Conservation (phyloP, 352 stramenopile genomes). For the Elongisporangium senticosum region DNA sequence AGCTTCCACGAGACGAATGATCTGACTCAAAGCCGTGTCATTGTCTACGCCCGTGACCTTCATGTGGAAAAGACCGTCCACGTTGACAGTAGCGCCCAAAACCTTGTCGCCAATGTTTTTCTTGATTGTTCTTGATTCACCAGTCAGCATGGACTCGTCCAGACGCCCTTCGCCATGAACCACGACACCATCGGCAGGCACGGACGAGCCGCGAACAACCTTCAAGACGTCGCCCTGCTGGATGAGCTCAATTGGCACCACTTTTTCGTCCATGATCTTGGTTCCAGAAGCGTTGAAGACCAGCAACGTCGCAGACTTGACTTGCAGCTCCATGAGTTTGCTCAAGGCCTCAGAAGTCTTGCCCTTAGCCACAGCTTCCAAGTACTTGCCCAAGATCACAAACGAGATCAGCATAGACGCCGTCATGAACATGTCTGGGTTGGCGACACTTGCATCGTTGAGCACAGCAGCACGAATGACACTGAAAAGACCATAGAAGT, state of each 20-base stretch:
- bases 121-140: conserved; percentile 92
- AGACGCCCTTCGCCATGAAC: conserved; percentile 87
- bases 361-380: conserved; percentile 92
- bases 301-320: conserved; percentile 93
- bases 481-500: conserved; percentile 93
- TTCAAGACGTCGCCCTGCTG: conserved; percentile 92
- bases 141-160: conserved; percentile 95
- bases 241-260: conserved; percentile 84
- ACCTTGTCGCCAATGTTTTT: conserved; percentile 87
- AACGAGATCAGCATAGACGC: conserved; percentile 98
- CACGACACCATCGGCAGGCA: conserved; percentile 92
- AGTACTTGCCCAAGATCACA: conserved; percentile 97
- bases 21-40: conserved; percentile 94
- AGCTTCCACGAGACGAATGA: conserved; percentile 98
- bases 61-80: conserved; percentile 89
- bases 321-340: conserved; percentile 94
- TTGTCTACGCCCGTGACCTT: conserved; percentile 90
- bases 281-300: conserved; percentile 57
- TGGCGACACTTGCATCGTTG: conserved; percentile 59
- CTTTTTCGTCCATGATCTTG: conserved; percentile 60
- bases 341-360: conserved; percentile 94
- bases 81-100: conserved; percentile 90
- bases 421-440: conserved; percentile 95
- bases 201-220: conserved; percentile 87
- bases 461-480: conserved; percentile 68